Percentiles rank a stretch among this genome's conserved stretches.
phyloP scores from a whole-genome alignment of 352 stramenopile genomes.

The Phytophthora pseudosyringae region DNA sequence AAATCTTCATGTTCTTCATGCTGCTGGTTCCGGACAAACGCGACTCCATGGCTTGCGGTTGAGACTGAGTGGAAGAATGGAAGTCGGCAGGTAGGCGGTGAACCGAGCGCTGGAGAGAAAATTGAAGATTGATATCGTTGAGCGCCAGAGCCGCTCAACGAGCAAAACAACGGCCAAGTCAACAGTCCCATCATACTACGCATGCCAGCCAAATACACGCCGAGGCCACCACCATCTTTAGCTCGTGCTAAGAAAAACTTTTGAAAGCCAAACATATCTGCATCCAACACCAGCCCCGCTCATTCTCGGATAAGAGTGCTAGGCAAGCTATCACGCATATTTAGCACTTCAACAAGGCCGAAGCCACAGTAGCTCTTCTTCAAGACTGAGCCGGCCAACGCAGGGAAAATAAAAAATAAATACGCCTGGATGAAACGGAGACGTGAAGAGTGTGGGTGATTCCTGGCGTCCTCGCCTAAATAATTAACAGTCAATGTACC shows the following conservation, averaged over 20 bases:
- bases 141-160: constrained; percentile 21
- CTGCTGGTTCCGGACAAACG: constrained; percentile 61
- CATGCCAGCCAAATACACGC: constrained; percentile 1
- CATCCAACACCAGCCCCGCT: constrained; percentile 7
- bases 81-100: constrained; percentile 8
- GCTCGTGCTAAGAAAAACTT: constrained; percentile 18
- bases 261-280: constrained; percentile 14
- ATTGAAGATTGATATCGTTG: constrained; percentile 34
- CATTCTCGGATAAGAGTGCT: constrained; percentile 17
- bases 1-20: constrained; percentile 88
- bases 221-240: constrained; percentile 19
- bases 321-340: constrained; percentile 9
- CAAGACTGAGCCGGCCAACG: too few relatives aligned
- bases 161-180: constrained; percentile 18
- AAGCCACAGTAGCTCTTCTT: background rate
- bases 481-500: constrained; percentile 15
- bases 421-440: constrained; percentile 7
- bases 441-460: background rate
- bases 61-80: background rate
- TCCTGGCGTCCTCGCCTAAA: constrained; percentile 9
- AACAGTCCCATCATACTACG: constrained; percentile 5
- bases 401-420: constrained; percentile 10
- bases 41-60: constrained; percentile 55
- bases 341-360: constrained; percentile 16
- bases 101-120: constrained; percentile 26